Evolutionary conservation across 2,329 filamentous ascomycete species (phyloP), one percentile per base, ranked within the genome.

Genomic region (Colletotrichum lentis): DNA sequence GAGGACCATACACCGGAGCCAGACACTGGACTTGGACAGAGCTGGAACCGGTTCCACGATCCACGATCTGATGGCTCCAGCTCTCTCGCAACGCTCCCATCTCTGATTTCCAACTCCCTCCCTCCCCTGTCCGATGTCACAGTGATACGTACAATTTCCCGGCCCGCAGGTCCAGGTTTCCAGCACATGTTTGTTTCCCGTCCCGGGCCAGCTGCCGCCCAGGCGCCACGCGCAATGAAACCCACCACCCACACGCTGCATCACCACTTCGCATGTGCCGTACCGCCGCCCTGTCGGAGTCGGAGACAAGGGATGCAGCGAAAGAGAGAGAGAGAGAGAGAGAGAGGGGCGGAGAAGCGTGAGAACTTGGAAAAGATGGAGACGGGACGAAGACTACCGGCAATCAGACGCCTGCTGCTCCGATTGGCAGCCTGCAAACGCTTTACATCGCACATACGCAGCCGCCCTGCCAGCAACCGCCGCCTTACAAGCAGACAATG

Each of bases 401-500:
- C 56, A 8, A 14, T n/a, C 41, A 16, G 5, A 24, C 49, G 49
- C 47, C 61, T 14, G 31, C 11, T 22, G 35, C 53, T 50, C 54
- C 65, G 54, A 68, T 68, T 68, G 65, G 65, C 61, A 39, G 54
- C 54, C 50, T 39, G 47, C 14, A 24, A 58, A 49, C 43, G 37
- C 44, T 39, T 14, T n/a, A 20, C 50, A 54, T 22, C 31, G 50
- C 22, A 37, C 54, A 59, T 61, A 39, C 53, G 61, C 24, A 57
- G 52, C 60, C 52, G 61, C 61, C 47, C 22, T 8, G 24, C 16
- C 24, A 20, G 35, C 64, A 67, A 41, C 65, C 54, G 54, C 60
- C 64, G n/a, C 20, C 27, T 27, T 46, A 6, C 35, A 27, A 31
- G 27, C 27, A 31, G 27, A 31, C 27, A 1, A 31, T 7, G 27